Conservation (phyloP, 1,284 basidiomycete species). For the Microbotryomycetes sp. region DNA sequence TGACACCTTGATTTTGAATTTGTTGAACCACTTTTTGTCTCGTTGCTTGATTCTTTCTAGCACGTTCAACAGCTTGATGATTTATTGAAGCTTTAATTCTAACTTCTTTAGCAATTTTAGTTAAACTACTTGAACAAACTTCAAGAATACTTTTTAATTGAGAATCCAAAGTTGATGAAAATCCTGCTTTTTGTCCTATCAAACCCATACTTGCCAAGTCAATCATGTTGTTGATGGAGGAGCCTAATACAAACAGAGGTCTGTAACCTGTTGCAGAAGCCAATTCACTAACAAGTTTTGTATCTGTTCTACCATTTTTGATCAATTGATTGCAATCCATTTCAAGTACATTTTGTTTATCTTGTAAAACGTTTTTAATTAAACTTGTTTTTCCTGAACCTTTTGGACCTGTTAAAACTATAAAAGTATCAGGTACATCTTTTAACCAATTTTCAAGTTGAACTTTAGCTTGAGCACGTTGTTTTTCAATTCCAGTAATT, state of each 20-base stretch:
- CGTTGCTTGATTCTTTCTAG: slow-evolving; percentile 12
- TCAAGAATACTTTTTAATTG: slow-evolving; percentile 80
- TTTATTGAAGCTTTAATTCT: slow-evolving; percentile 2
- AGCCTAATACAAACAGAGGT: slow-evolving; percentile 68
- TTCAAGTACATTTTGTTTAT: slow-evolving; percentile 51
- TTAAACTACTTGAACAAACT: slow-evolving; percentile 66
- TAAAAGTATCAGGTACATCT: slow-evolving; percentile 59
- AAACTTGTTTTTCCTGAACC: slow-evolving; percentile 82
- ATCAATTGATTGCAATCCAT: slow-evolving; percentile 77
- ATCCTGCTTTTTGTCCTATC: slow-evolving; percentile 92
- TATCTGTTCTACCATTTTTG: slow-evolving; percentile 61
- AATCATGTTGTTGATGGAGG: slow-evolving; percentile 71
- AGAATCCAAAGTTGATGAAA: slow-evolving; percentile 73
- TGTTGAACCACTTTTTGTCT: slow-evolving; percentile 33
- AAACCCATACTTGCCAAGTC: slow-evolving; percentile 89
- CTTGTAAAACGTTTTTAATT: slow-evolving; percentile 50
- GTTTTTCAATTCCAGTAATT: slow-evolving; percentile 31
- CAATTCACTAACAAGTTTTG: slow-evolving; percentile 54
- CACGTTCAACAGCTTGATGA: neutral
- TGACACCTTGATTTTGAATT: slow-evolving; percentile 16
- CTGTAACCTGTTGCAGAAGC: slow-evolving; percentile 53
- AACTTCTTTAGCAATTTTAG: slow-evolving; percentile 27
- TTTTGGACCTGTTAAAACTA: slow-evolving; percentile 78
- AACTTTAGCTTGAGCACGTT: slow-evolving; percentile 56
- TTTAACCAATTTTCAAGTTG: slow-evolving; percentile 62